These are phyloP conservation scores for Arctium minus DNA, from an alignment of 129 eudicot genomes.

Conservation along the genomic window DNA sequence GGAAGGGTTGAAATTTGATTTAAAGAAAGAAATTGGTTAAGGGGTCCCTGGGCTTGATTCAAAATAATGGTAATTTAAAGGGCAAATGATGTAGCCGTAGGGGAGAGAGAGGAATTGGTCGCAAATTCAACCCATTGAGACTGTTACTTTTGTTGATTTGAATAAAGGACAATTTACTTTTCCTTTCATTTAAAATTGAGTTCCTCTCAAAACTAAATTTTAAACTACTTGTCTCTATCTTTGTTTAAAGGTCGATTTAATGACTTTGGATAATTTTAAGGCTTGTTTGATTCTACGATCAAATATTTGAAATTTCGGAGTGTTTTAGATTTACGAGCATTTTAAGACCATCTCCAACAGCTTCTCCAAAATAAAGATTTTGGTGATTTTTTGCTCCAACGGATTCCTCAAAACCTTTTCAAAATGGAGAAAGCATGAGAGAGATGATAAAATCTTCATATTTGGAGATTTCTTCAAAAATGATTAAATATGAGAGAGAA, in stretches of 20 bases:
- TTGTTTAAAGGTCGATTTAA: background rate
- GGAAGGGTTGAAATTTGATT: slow-evolving; percentile 27
- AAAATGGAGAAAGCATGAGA: too few species aligned
- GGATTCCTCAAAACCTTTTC: too few species aligned
- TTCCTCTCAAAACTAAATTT: slow-evolving; percentile 9
- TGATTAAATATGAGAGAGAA: too few species aligned
- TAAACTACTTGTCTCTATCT: background rate
- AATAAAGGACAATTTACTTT: slow-evolving; percentile 28
- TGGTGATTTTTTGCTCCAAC: too few species aligned
- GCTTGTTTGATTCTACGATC: background rate
- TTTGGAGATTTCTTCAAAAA: too few species aligned
- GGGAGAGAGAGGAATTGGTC: slow-evolving; percentile 35
- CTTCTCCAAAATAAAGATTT: too few species aligned
- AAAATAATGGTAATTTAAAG: slow-evolving; percentile 29
- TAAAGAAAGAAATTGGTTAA: slow-evolving; percentile 18
- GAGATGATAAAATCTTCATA: too few species aligned
- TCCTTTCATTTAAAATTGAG: slow-evolving; percentile 28
- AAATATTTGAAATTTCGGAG: too few species aligned
- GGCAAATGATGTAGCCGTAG: slow-evolving; percentile 39
- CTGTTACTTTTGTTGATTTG: slow-evolving; percentile 18
- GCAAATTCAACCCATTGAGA: slow-evolving; percentile 5
- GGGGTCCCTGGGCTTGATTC: slow-evolving; percentile 28
- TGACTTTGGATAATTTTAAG: background rate
- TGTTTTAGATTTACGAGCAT: too few species aligned
- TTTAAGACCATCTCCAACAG: too few species aligned